Evolutionary conservation across 805 yeast species (phyloP).

Genomic region (Saturnispora ahearnii): DNA sequence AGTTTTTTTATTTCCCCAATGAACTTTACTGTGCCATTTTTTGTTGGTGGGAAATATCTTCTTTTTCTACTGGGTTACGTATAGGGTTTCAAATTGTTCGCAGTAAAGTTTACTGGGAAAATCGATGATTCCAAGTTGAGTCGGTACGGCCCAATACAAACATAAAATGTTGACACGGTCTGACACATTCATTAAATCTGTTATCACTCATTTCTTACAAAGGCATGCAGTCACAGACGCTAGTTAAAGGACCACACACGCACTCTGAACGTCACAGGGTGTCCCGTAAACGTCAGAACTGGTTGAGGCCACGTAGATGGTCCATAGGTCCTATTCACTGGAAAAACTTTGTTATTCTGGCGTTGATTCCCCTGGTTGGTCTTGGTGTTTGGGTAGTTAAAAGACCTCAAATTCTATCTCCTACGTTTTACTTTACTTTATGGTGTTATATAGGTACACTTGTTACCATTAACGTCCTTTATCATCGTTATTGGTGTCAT

Average conservation of each 20-base stretch:
- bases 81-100: neutral
- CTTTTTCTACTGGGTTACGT: neutral
- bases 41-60: neutral
- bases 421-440: slow-evolving; percentile 42
- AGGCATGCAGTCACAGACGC: neutral
- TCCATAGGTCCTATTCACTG: slow-evolving; percentile 42
- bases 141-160: neutral
- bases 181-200: neutral
- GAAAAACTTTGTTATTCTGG: slow-evolving; percentile 50
- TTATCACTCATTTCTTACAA: neutral
- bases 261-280: slow-evolving; percentile 66
- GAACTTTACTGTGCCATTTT: neutral
- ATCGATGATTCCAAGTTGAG: neutral
- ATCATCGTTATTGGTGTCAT: slow-evolving; percentile 72
- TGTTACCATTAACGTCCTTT: slow-evolving; percentile 72
- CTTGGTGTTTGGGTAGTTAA: slow-evolving; percentile 3
- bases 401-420: slow-evolving; percentile 12
- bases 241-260: neutral
- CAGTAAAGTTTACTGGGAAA: neutral
- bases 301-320: neutral
- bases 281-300: slow-evolving; percentile 46
- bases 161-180: neutral
- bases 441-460: slow-evolving; percentile 52
- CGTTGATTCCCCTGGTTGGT: slow-evolving; percentile 42
- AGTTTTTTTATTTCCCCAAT: neutral